Evolutionary conservation across 1,284 basidiomycete species (phyloP), one percentile per base, ranked within the genome.

Genomic region (Pascua sp.): DNA sequence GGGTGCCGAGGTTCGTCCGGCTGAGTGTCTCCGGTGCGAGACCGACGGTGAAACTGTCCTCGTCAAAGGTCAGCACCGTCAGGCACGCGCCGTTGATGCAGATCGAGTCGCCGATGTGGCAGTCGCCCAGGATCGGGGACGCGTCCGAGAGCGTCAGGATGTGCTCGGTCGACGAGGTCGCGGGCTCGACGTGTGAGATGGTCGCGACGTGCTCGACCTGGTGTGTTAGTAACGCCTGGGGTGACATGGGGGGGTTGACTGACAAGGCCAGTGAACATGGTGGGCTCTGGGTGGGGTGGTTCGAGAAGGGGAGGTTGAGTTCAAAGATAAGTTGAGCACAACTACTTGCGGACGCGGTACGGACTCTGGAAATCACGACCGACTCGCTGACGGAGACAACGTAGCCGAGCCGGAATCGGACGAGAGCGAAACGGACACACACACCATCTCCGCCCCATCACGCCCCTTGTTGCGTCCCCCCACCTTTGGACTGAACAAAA

Each of bases 1-100:
- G 81, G 66, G 90, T 84, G 45, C 92, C 93, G 49, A 98, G 80
- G 80, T 98, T 90, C 12, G 94, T 98, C 75, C 91, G 83, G 50
- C 85, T 82, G 57, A 98, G 79, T 12, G 96, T 98, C 80, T 99
- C 96, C 62, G 95, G 94, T 47, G 94, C 94, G 41, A 98, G 80
- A 80, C 93, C 96, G 54, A 98, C 91, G 67, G 86, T 89, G 82
- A 99, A 98, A 82, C 84, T 88, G 8, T 83, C 70, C 41, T 80
- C 79, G 42, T 79, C 76, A 66, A 95, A 96, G 64, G 86, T 85
- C 7, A 89, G 94, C 47, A 96, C 94, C 0, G 95, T 98, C 64
- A 99, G 77, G 73, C 95, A 90, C 32, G 83, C 83, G 15, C 87
- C 87, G 66, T 89, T 88, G 70, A 90, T 87, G 48, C 91, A 89